phyloP scores from a whole-genome alignment of 2,329 filamentous ascomycete species.

The Thelonectria olida region DNA sequence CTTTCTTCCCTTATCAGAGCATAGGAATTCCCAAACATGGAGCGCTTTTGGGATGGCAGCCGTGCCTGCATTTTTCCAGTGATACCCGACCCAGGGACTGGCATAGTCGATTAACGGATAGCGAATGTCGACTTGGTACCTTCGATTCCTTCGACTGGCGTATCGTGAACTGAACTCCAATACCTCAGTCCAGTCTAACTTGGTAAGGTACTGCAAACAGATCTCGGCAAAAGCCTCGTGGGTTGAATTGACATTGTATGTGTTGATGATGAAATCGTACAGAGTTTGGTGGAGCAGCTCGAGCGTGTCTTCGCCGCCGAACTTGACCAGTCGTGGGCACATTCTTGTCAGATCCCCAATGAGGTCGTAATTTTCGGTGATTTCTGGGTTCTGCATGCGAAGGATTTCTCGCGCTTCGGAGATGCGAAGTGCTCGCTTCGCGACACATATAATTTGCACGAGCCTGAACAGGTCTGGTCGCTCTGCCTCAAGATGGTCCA shows the following conservation, averaged over 20 bases:
- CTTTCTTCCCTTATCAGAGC: slow-evolving; percentile 25
- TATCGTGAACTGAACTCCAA: background rate
- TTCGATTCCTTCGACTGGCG: background rate
- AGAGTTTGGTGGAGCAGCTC: slow-evolving; percentile 35
- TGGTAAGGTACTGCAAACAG: slow-evolving; percentile 23
- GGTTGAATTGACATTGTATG: slow-evolving; percentile 25
- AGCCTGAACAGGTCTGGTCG: slow-evolving; percentile 28
- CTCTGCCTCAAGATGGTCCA: slow-evolving; percentile 29
- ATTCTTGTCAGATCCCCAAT: slow-evolving; percentile 26
- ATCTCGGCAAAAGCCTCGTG: slow-evolving; percentile 22
- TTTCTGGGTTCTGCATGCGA: slow-evolving; percentile 23
- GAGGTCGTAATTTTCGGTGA: slow-evolving; percentile 30
- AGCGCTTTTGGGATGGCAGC: slow-evolving; percentile 10
- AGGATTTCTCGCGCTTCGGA: slow-evolving; percentile 13
- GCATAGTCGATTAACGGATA: slow-evolving; percentile 25
- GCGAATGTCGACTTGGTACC: background rate
- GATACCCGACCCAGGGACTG: slow-evolving; percentile 21
- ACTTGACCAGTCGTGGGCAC: slow-evolving; percentile 29
- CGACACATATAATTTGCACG: slow-evolving; percentile 29
- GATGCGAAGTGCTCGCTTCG: slow-evolving; percentile 1
- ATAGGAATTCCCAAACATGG: slow-evolving; percentile 30
- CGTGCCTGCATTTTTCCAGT: slow-evolving; percentile 23
- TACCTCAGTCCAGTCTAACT: slow-evolving; percentile 21
- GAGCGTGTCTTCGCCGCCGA: slow-evolving; percentile 23
- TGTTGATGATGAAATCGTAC: slow-evolving; percentile 32